Conservation (phyloP, 2,329 filamentous ascomycete species). For the Metarhizium robertsii region DNA sequence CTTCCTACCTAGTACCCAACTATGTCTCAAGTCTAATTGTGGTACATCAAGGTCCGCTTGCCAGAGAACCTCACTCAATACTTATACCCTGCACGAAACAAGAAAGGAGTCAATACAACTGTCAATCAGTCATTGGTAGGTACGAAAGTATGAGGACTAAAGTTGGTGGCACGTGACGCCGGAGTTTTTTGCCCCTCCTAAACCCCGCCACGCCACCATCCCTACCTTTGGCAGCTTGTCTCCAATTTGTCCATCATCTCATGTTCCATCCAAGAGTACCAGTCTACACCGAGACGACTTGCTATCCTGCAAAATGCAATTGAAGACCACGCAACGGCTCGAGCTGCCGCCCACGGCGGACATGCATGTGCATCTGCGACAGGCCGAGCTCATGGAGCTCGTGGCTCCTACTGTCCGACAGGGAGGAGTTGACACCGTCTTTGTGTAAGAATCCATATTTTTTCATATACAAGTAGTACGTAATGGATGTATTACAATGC, state of each 20-base stretch:
- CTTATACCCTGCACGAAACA: no score
- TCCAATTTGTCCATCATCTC: not conserved
- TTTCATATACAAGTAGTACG: not conserved
- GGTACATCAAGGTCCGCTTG: no score
- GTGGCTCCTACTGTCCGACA: slow-evolving; percentile 41
- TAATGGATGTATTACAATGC: not conserved
- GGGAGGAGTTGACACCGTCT: slow-evolving; percentile 57
- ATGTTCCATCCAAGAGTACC: not conserved
- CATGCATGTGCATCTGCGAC: slow-evolving; percentile 63
- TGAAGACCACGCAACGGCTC: slow-evolving; percentile 5
- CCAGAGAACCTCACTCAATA: no score
- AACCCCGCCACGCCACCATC: not conserved
- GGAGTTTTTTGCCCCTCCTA: not conserved
- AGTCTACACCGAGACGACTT: not conserved
- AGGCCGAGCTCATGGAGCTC: slow-evolving; percentile 54
- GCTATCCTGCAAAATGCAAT: slow-evolving; percentile 1
- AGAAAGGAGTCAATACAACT: no score
- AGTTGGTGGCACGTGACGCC: not conserved
- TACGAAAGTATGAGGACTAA: no score
- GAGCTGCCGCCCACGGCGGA: slow-evolving; percentile 57
- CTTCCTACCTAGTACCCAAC: no score
- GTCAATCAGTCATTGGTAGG: no score
- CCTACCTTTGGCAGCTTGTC: not conserved
- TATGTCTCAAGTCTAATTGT: no score
- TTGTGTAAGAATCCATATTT: slow-evolving; percentile 23